phyloP scores from a whole-genome alignment of 257 asterid species.

The Penstemon eatonii region DNA sequence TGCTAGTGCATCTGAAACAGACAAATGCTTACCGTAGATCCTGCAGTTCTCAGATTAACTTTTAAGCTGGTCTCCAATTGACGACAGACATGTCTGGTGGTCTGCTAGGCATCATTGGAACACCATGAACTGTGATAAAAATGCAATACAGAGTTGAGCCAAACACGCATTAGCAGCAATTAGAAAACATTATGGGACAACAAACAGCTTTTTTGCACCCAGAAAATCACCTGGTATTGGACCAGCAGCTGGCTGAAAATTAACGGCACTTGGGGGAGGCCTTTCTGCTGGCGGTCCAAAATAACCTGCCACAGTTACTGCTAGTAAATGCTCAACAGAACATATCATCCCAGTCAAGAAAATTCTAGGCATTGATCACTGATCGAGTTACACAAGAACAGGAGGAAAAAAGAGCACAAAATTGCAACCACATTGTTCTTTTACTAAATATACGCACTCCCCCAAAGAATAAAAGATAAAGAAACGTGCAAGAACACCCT shows the following conservation, averaged over 20 bases:
- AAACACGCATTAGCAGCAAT: slow-evolving; percentile 4
- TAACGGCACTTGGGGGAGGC: slow-evolving; percentile 32
- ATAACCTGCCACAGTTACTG: slow-evolving; percentile 37
- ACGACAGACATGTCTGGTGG: slow-evolving; percentile 44
- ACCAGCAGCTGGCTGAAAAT: slow-evolving; percentile 32
- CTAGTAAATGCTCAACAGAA: slow-evolving; percentile 22
- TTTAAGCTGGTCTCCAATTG: slow-evolving; percentile 53
- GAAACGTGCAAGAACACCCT: slow-evolving; percentile 5
- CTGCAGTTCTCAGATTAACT: slow-evolving; percentile 17
- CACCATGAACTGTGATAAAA: slow-evolving; percentile 46
- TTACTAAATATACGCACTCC: neutral
- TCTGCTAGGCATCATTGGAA: slow-evolving; percentile 39
- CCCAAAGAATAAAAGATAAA: slow-evolving; percentile 1
- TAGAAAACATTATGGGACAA: neutral
- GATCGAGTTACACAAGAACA: slow-evolving; percentile 4
- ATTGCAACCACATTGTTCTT: neutral
- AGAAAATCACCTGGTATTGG: slow-evolving; percentile 43
- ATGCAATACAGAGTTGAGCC: slow-evolving; percentile 28
- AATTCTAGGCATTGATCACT: slow-evolving; percentile 19
- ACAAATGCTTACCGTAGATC: slow-evolving; percentile 36
- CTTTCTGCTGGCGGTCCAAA: slow-evolving; percentile 45
- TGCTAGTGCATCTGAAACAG: neutral
- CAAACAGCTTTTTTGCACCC: slow-evolving; percentile 19
- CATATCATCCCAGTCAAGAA: neutral
- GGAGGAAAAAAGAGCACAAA: neutral